phyloP scores from a whole-genome alignment of 2,329 filamentous ascomycete species.

The Periconia sp. region DNA sequence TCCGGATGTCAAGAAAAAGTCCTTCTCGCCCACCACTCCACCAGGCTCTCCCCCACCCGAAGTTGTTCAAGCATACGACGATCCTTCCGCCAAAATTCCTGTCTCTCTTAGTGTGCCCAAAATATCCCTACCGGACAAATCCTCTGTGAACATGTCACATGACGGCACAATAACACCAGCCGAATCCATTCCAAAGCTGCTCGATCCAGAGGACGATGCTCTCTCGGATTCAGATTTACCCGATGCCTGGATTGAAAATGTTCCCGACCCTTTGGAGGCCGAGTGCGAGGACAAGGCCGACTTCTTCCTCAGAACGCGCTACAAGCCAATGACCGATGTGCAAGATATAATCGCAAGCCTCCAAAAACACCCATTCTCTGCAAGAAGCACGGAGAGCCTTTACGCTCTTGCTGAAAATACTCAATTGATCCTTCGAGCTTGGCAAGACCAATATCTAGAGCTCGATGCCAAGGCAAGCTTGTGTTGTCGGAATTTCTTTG shows the following conservation, averaged over 20 bases:
- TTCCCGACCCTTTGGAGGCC: slow-evolving; percentile 26
- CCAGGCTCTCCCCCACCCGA: slow-evolving; percentile 22
- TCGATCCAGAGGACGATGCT: slow-evolving; percentile 37
- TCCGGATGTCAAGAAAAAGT: slow-evolving; percentile 12
- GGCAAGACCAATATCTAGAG: slow-evolving; percentile 62
- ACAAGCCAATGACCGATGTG: slow-evolving; percentile 46
- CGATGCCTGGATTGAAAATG: slow-evolving; percentile 35
- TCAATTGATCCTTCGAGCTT: slow-evolving; percentile 53
- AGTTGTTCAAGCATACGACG: slow-evolving; percentile 11
- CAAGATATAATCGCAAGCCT: slow-evolving; percentile 47
- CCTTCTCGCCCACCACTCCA: slow-evolving; percentile 13
- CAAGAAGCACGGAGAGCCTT: slow-evolving; percentile 55
- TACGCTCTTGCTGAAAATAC: slow-evolving; percentile 59
- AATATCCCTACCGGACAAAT: slow-evolving; percentile 21
- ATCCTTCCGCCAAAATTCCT: slow-evolving; percentile 9
- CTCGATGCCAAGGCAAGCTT: slow-evolving; percentile 49
- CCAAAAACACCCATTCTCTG: slow-evolving; percentile 45
- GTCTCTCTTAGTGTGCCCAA: slow-evolving; percentile 16
- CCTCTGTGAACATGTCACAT: slow-evolving; percentile 29
- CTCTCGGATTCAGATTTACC: slow-evolving; percentile 42
- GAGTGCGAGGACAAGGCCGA: slow-evolving; percentile 46
- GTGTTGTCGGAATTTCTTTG: neutral
- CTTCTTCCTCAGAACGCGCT: slow-evolving; percentile 44
- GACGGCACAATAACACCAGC: slow-evolving; percentile 27
- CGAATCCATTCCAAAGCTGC: slow-evolving; percentile 21